Conservation (phyloP, 108 stramenopile genomes). For the Nannochloropsis gaditana region DNA sequence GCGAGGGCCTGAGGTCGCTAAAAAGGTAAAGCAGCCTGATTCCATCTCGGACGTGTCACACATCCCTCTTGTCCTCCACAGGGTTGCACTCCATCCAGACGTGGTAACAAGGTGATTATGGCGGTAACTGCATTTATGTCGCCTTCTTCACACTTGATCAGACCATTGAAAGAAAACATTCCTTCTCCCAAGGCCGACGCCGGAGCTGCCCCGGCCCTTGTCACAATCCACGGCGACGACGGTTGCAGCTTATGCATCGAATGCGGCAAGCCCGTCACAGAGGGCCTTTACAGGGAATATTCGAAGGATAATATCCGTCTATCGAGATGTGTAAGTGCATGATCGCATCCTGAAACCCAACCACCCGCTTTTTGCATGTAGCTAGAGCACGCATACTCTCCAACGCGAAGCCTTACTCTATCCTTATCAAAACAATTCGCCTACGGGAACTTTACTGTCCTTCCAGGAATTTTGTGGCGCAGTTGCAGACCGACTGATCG, state of each 20-base stretch:
- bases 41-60: too few relatives aligned
- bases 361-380: background rate
- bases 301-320: background rate
- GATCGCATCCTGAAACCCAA: background rate
- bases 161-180: too few relatives aligned
- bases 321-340: background rate
- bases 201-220: background rate
- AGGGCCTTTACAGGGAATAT: slow-evolving; percentile 22
- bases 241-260: slow-evolving; percentile 19
- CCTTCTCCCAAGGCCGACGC: too few relatives aligned
- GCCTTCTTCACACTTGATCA: too few relatives aligned
- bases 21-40: too few relatives aligned
- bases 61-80: too few relatives aligned
- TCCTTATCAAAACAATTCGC: background rate
- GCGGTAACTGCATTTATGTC: too few relatives aligned
- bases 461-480: background rate
- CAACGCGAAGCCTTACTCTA: background rate
- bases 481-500: background rate
- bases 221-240: background rate
- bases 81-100: too few relatives aligned
- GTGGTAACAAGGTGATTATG: too few relatives aligned
- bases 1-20: too few relatives aligned
- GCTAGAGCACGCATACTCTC: too few relatives aligned
- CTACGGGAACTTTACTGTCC: background rate
- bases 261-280: background rate